Percentiles rank a stretch among this genome's conserved stretches.
These are phyloP conservation scores for Falciphora oryzae DNA, from an alignment of 2,329 filamentous ascomycete genomes.

Conservation along the genomic window DNA sequence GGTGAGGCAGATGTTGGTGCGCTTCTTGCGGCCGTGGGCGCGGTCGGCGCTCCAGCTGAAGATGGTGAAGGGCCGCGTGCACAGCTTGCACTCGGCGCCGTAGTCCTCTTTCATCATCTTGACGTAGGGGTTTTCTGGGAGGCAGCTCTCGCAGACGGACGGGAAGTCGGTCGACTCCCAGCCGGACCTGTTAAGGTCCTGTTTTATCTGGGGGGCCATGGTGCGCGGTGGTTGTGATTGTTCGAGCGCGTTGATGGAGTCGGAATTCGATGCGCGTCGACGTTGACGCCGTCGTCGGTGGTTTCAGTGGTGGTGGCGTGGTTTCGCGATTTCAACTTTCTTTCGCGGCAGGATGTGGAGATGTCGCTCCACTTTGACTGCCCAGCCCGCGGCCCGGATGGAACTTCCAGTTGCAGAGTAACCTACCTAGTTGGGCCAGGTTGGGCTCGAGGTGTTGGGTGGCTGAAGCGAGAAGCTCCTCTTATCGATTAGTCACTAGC, in stretches of 20 bases:
- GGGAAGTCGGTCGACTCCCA: constrained; percentile 94
- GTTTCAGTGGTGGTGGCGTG: neutral
- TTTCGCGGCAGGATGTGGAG: neutral
- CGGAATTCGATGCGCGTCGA: neutral
- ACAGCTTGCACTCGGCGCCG: constrained; percentile 80
- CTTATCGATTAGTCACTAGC: neutral
- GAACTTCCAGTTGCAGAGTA: no score
- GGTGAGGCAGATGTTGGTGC: constrained; percentile 92
- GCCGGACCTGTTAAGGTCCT: constrained; percentile 89
- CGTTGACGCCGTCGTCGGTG: neutral
- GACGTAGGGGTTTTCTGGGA: constrained; percentile 95
- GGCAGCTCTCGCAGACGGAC: constrained; percentile 84
- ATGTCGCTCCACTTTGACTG: neutral
- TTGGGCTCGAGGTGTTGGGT: neutral
- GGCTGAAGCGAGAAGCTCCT: neutral
- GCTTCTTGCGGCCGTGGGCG: constrained; percentile 79
- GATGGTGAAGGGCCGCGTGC: constrained; percentile 90
- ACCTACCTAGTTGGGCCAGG: no score
- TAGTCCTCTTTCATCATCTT: constrained; percentile 99
- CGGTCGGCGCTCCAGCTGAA: constrained; percentile 94
- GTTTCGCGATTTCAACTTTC: neutral
- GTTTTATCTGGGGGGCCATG: constrained; percentile 91
- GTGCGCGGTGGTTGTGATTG: neutral
- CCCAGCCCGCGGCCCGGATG: no score
- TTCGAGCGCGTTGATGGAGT: neutral